Conservation (phyloP, 345 rosid species). For the Schrenkiella parvula region DNA sequence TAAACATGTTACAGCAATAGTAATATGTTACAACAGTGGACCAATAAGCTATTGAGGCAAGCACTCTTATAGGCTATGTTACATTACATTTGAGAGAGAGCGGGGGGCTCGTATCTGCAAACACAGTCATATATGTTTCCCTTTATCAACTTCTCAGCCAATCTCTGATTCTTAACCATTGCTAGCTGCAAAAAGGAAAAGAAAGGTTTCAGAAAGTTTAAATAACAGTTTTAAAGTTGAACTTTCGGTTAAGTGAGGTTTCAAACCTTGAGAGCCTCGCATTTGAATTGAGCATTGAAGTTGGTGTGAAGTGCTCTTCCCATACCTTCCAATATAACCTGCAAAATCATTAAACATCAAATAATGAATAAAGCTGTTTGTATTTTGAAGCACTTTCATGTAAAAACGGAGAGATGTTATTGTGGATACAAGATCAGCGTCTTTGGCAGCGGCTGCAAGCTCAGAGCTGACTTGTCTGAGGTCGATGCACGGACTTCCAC, state of each 20-base stretch:
- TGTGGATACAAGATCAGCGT: slow-evolving; percentile 83
- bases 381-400: not conserved
- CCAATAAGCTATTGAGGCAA: not conserved
- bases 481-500: slow-evolving; percentile 99
- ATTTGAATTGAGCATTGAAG: slow-evolving; percentile 70
- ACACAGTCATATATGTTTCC: slow-evolving; percentile 92
- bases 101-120: slow-evolving; percentile 78
- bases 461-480: slow-evolving; percentile 98
- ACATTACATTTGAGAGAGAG: slow-evolving; percentile 15
- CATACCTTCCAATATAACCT: slow-evolving; percentile 98
- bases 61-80: not conserved
- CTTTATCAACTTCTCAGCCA: slow-evolving; percentile 78
- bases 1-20: not conserved
- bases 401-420: not conserved
- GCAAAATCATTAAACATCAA: slow-evolving; percentile 28
- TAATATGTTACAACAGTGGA: slow-evolving; percentile 18
- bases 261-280: slow-evolving; percentile 86
- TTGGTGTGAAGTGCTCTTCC: slow-evolving; percentile 97
- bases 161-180: slow-evolving; percentile 97
- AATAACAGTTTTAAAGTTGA: not conserved
- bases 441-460: slow-evolving; percentile 91
- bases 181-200: slow-evolving; percentile 63
- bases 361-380: not conserved
- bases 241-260: not conserved
- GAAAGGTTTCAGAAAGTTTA: not conserved